phyloP scores from a whole-genome alignment of 2,329 filamentous ascomycete species.

The Thelonectria blattea region DNA sequence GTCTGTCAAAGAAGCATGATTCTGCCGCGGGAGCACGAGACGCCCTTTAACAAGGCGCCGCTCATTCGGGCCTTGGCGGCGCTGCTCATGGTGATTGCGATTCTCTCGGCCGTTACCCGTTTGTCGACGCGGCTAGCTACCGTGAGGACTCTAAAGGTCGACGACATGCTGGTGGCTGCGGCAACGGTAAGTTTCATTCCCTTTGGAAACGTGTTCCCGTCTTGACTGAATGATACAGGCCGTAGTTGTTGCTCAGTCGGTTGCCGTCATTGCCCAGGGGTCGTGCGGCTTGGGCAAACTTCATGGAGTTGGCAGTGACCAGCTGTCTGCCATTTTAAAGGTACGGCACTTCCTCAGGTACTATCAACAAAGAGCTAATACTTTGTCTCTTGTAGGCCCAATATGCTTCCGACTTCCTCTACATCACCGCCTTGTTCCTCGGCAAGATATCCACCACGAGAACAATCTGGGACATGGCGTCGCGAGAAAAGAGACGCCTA shows the following conservation, averaged over 20 bases:
- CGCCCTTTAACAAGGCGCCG: constrained; percentile 33
- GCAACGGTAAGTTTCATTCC: constrained; percentile 23
- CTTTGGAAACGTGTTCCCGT: not conserved
- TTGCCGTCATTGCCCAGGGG: constrained; percentile 25
- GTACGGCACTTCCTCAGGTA: not conserved
- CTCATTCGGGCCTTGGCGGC: constrained; percentile 30
- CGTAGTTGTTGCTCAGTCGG: constrained; percentile 27
- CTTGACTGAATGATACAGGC: constrained; percentile 18
- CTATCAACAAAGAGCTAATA: not conserved
- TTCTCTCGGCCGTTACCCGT: constrained; percentile 28
- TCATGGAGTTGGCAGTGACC: constrained; percentile 3
- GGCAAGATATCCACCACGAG: constrained; percentile 30
- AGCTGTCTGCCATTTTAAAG: constrained; percentile 25
- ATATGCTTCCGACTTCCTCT: constrained; percentile 25
- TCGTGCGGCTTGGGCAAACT: constrained; percentile 28
- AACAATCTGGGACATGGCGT: constrained; percentile 29
- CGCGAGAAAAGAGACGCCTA: constrained; percentile 15
- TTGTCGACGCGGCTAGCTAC: constrained; percentile 25
- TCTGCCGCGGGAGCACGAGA: constrained; percentile 29
- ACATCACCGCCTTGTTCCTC: constrained; percentile 19
- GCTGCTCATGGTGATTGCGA: constrained; percentile 32
- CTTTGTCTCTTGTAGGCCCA: constrained; percentile 4
- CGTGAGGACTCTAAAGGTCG: constrained; percentile 21
- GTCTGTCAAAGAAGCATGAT: constrained; percentile 4
- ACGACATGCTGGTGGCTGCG: constrained; percentile 24